phyloP scores from a whole-genome alignment of 148 eudicot genomes.

The Simmondsia chinensis region DNA sequence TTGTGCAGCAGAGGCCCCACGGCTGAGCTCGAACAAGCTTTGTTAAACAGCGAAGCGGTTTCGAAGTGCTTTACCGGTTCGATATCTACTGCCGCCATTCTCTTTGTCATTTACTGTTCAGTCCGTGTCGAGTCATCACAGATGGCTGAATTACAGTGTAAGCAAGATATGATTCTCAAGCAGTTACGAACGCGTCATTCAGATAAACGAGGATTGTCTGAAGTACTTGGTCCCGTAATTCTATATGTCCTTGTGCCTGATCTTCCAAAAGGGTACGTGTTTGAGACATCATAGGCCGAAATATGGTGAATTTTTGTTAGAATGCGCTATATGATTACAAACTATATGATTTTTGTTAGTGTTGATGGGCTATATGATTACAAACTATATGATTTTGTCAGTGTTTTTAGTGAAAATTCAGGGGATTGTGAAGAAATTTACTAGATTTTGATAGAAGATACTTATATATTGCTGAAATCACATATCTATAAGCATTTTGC shows the following conservation, averaged over 20 bases:
- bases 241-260: constrained; percentile 79
- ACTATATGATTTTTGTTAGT: too few species aligned
- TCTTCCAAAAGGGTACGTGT: constrained; percentile 75
- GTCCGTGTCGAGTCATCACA: constrained; percentile 20
- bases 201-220: constrained; percentile 18
- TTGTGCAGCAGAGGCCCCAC: constrained; percentile 51
- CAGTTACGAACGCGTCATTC: constrained; percentile 28
- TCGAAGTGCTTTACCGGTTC: constrained; percentile 67
- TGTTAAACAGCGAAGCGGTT: constrained; percentile 76
- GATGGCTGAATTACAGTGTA: constrained; percentile 33
- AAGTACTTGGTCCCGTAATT: constrained; percentile 38
- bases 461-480: too few species aligned
- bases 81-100: constrained; percentile 51
- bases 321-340: too few species aligned
- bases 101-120: constrained; percentile 65
- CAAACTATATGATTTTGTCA: too few species aligned
- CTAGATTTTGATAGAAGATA: too few species aligned
- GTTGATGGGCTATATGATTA: too few species aligned
- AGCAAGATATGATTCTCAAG: constrained; percentile 37
- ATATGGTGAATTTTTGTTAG: too few species aligned
- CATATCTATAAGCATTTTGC: too few species aligned
- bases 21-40: constrained; percentile 69
- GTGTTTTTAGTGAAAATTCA: too few species aligned
- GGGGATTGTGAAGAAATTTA: too few species aligned
- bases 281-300: neutral